phyloP scores from a whole-genome alignment of 1,284 basidiomycete species.

The Sporisorium iseilematis-ciliati region DNA sequence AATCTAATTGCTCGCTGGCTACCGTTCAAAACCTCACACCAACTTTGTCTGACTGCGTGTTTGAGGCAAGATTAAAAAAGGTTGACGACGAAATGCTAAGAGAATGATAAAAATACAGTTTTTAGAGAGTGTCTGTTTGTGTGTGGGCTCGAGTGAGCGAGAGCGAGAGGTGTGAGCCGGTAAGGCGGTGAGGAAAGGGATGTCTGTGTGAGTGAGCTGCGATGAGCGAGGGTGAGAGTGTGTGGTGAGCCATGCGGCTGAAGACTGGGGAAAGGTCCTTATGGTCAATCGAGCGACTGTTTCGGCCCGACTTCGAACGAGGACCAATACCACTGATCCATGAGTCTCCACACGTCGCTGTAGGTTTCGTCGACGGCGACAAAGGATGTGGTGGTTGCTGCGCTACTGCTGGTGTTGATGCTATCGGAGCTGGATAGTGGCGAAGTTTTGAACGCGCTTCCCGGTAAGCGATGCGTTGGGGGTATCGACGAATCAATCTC shows the following conservation, averaged over 20 bases:
- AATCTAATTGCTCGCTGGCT: constrained; percentile 5
- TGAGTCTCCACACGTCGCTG: constrained; percentile 28
- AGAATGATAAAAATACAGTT: too few relatives aligned
- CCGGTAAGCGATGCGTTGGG: constrained; percentile 21
- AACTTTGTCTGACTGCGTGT: not conserved
- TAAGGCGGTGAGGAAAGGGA: too few relatives aligned
- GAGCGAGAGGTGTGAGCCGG: too few relatives aligned
- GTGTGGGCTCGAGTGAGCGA: too few relatives aligned
- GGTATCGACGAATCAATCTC: constrained; percentile 31
- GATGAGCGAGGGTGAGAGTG: too few relatives aligned
- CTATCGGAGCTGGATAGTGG: not conserved
- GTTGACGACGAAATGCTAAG: too few relatives aligned
- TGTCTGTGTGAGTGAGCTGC: too few relatives aligned
- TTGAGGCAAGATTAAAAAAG: too few relatives aligned
- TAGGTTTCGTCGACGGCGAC: constrained; percentile 30
- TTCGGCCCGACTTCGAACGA: constrained; percentile 21
- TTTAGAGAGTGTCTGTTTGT: too few relatives aligned
- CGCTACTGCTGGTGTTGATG: not conserved
- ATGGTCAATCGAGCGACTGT: not conserved
- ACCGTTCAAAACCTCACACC: constrained; percentile 3
- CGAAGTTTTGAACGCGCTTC: constrained; percentile 3
- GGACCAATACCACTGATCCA: constrained; percentile 47
- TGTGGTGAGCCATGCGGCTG: too few relatives aligned
- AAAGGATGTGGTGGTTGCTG: constrained; percentile 8
- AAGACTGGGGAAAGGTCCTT: too few relatives aligned